Evolutionary conservation across 495 filamentous ascomycete genomes (phyloP).

Genomic region (Podospora sp.): DNA sequence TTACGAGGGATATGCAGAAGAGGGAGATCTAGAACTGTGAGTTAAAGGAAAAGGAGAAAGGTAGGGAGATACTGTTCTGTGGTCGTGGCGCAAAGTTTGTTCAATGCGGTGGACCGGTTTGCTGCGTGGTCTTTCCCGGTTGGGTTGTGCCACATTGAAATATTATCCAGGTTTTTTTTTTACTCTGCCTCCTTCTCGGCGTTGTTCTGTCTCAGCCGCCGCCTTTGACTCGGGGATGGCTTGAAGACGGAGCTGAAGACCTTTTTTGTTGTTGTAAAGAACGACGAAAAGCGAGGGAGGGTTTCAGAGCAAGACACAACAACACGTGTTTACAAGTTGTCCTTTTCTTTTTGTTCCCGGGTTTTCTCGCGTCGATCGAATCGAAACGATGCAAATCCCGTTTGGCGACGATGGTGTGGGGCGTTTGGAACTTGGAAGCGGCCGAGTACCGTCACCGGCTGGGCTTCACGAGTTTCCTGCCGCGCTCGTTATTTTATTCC

Average conservation of each 20-base stretch:
- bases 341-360: not conserved
- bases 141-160: not conserved
- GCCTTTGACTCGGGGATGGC: not conserved
- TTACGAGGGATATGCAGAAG: not conserved
- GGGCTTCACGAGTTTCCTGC: not conserved
- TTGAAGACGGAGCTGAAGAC: not conserved
- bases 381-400: not conserved
- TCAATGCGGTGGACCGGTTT: not conserved
- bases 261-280: not conserved
- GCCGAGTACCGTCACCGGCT: not conserved
- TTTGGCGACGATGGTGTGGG: not conserved
- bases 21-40: not conserved
- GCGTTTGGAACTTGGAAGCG: not conserved
- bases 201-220: not conserved
- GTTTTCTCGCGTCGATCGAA: conserved; percentile 7
- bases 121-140: not conserved
- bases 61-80: not conserved
- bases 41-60: not conserved
- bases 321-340: conserved; percentile 2
- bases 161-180: not conserved
- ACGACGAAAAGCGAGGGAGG: not conserved
- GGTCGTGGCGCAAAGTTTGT: not conserved
- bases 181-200: no score
- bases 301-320: conserved; percentile 4
- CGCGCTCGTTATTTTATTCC: not conserved